Evolutionary conservation across 768 basidiomycete species (phyloP).

Genomic region (Pleurotus tuber-regium): DNA sequence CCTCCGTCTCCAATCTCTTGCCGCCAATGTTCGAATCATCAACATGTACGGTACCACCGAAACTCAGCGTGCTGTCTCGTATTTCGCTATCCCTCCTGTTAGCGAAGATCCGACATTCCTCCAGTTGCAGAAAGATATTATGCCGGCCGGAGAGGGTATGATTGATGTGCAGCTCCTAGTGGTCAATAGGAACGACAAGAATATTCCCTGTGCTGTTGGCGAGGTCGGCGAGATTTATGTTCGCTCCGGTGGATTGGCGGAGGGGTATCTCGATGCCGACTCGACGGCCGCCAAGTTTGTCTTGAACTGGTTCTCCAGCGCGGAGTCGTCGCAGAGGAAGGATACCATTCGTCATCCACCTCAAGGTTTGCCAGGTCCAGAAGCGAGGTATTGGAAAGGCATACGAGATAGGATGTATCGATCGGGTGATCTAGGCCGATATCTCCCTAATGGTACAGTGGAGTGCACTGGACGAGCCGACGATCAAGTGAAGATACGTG

Average conservation of each 20-base stretch:
- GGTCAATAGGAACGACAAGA: constrained; percentile 86
- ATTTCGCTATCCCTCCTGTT: constrained; percentile 88
- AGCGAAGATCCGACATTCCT: constrained; percentile 86
- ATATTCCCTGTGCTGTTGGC: constrained; percentile 86
- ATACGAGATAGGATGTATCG: constrained; percentile 97
- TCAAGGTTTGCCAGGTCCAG: constrained; percentile 57
- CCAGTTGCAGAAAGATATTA: constrained; percentile 92
- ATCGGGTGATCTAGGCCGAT: constrained; percentile 94
- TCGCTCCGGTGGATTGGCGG: constrained; percentile 91
- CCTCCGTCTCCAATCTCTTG: constrained; percentile 88
- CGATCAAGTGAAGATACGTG: constrained; percentile 99
- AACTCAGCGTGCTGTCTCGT: constrained; percentile 97
- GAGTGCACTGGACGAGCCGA: constrained; percentile 98
- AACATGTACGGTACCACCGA: constrained; percentile 99
- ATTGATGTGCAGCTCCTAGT: constrained; percentile 95
- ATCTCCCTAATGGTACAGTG: constrained; percentile 87
- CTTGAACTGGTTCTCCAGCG: constrained; percentile 80
- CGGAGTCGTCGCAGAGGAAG: constrained; percentile 40
- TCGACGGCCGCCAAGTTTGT: constrained; percentile 93
- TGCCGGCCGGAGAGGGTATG: constrained; percentile 98
- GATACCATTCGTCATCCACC: constrained; percentile 74
- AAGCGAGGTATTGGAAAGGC: constrained; percentile 88
- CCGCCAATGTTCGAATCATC: constrained; percentile 88
- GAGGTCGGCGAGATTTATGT: constrained; percentile 99
- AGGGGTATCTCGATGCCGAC: constrained; percentile 85